Evolutionary conservation across 176 grass and related monocot genomes (phyloP), one percentile per base, ranked within the genome.

Genomic region (maize (Zea mays)): DNA sequence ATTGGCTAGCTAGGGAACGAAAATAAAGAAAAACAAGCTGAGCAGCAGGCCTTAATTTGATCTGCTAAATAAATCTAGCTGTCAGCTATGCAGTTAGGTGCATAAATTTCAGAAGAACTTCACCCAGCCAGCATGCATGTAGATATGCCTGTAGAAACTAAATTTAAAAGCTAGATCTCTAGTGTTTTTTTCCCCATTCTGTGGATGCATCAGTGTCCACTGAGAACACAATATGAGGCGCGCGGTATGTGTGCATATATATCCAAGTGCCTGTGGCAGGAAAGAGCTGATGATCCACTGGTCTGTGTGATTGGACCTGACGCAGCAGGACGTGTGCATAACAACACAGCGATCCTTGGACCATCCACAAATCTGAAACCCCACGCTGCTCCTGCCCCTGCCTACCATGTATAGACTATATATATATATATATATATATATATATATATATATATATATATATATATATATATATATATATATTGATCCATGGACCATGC

Each of bases 361-460:
- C 76, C 81, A 84, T 88, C 75, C 86, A 80, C 86, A 46, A 67
- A 60, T 65, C 76, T 51, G 35, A 66, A 72, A 42, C 85, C 85
- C 47, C 85, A 82, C 65, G 55, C 46, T 17, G 15, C 8, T 44
- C 12, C 35, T 65, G 17, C 16, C 6, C 16, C 51, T 17, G 17
- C 39, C 47, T 38, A 58, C 64, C 63, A 52, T 65, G 66, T 57
- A 44, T 27, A 27, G 27, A 27, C 27, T 27, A 27, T 27, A 27
- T 27, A 27, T 27, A 27, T 62, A 63, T 71, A n/a, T n/a, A n/a
- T 27, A 27, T 27, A 27, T 27, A 27, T 27, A 27, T 27, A 27
- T 27, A 27, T 27, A 27, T 27, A 27, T 27, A 27, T 27, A 27
- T 27, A 27, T 27, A 27, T 27, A 27, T 27, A 27, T 27, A 27